A percentile compares a stretch with the other conserved stretches of the same genome.
phyloP scores from a whole-genome alignment of 768 basidiomycete genomes.

The Leucocoprinus sp. region DNA sequence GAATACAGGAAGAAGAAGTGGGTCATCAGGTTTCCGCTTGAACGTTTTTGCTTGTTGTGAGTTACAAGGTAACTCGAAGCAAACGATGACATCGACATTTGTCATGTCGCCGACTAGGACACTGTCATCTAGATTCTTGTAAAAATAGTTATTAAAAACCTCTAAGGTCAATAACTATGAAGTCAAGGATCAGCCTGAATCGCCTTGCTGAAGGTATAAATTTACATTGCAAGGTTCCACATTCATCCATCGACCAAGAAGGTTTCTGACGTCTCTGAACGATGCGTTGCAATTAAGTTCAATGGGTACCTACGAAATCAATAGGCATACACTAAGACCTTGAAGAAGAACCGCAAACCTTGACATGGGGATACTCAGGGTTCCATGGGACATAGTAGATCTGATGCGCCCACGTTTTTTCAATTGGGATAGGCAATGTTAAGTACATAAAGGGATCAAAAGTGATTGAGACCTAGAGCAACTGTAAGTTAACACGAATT shows the following conservation, averaged over 20 bases:
- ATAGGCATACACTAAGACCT: not conserved
- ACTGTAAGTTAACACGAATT: constrained; percentile 4
- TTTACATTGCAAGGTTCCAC: constrained; percentile 68
- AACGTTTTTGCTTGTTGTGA: constrained; percentile 56
- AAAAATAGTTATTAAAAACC: constrained; percentile 73
- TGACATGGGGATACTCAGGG: constrained; percentile 49
- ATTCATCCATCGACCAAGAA: constrained; percentile 73
- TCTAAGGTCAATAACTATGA: constrained; percentile 77
- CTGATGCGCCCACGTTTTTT: constrained; percentile 75
- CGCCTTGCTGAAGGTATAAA: constrained; percentile 8
- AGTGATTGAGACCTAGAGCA: constrained; percentile 83
- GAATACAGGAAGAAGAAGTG: constrained; percentile 74
- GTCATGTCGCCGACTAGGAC: constrained; percentile 64
- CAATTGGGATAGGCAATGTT: constrained; percentile 88
- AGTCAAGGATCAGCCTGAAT: not conserved
- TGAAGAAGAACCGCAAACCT: constrained; percentile 31
- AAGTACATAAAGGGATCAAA: constrained; percentile 99
- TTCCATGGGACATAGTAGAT: constrained; percentile 81
- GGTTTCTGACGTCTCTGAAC: constrained; percentile 70
- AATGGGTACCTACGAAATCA: constrained; percentile 47
- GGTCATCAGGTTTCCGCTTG: constrained; percentile 51
- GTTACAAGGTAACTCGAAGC: constrained; percentile 79
- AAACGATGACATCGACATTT: constrained; percentile 60
- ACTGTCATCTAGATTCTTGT: constrained; percentile 75
- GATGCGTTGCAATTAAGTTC: constrained; percentile 72